phyloP scores from a whole-genome alignment of 345 rosid species.

The Raphanus raphanistrum region DNA sequence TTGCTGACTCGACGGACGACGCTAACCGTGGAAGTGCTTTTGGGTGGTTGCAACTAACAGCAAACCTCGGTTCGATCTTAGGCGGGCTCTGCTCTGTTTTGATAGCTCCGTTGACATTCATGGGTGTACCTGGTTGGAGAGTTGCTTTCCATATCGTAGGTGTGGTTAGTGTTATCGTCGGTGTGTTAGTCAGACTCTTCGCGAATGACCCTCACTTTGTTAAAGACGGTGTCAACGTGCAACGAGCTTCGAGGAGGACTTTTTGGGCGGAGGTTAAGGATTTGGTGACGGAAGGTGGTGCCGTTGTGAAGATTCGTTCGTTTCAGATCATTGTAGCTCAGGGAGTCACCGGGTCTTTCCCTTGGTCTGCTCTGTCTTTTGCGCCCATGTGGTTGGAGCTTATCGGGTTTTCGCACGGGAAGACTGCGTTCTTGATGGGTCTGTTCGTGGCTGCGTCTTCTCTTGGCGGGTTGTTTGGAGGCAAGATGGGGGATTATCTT shows the following conservation, averaged over 20 bases:
- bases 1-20: conserved; percentile 81
- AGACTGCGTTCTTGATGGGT: conserved; percentile 64
- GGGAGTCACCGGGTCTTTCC: conserved; percentile 80
- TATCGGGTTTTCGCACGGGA: conserved; percentile 71
- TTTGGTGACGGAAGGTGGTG: conserved; percentile 55
- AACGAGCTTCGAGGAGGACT: conserved; percentile 46
- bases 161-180: conserved; percentile 65
- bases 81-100: conserved; percentile 73
- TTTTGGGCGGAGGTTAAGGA: conserved; percentile 60
- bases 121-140: conserved; percentile 92
- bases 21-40: conserved; percentile 79
- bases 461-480: conserved; percentile 88
- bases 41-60: conserved; percentile 85
- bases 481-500: conserved; percentile 77
- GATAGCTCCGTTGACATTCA: conserved; percentile 65
- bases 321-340: conserved; percentile 91
- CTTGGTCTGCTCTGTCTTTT: conserved; percentile 91
- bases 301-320: conserved; percentile 62
- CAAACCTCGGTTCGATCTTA: conserved; percentile 69
- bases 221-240: conserved; percentile 36
- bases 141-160: conserved; percentile 82
- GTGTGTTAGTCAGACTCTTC: conserved; percentile 59
- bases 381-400: conserved; percentile 95
- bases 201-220: conserved; percentile 72
- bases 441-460: conserved; percentile 67